Percentiles rank a stretch among this genome's conserved stretches.
These are phyloP conservation scores for Biscogniauxia sp. DNA, from an alignment of 2,329 filamentous ascomycete genomes.

Conservation along the genomic window DNA sequence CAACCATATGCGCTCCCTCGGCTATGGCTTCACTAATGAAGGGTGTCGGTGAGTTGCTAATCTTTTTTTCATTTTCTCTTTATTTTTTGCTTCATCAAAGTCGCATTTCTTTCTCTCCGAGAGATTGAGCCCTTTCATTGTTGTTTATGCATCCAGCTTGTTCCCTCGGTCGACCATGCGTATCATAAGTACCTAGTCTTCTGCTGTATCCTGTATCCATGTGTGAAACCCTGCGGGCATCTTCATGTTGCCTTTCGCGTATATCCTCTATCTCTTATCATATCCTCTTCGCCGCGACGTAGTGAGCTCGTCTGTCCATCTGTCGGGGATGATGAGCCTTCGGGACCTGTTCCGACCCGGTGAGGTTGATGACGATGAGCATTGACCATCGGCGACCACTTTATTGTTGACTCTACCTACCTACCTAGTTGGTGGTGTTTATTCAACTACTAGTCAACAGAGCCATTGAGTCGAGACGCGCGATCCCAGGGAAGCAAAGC, in stretches of 20 bases:
- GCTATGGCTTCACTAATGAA: slow-evolving; percentile 64
- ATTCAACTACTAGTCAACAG: background rate
- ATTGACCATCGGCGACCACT: background rate
- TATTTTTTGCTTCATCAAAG: no score
- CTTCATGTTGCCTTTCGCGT: background rate
- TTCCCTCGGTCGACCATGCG: background rate
- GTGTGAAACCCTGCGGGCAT: background rate
- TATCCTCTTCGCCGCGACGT: background rate
- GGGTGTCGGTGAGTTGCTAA: slow-evolving; percentile 55
- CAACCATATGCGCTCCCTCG: slow-evolving; percentile 56
- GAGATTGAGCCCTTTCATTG: slow-evolving; percentile 1
- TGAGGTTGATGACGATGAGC: background rate
- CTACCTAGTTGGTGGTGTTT: slow-evolving; percentile 1
- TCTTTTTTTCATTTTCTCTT: background rate
- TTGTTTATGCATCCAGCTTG: background rate
- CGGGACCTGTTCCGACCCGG: background rate
- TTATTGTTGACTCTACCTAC: background rate
- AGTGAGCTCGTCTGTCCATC: background rate
- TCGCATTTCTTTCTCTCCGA: no score
- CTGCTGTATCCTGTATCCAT: slow-evolving; percentile 1
- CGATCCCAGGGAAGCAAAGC: slow-evolving; percentile 7
- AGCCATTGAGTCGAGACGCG: background rate
- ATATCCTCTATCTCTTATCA: background rate
- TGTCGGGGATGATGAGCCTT: background rate
- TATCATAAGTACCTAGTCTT: background rate